Evolutionary conservation across 768 basidiomycete genomes (phyloP).

Genomic region (Lactarius hengduanensis): DNA sequence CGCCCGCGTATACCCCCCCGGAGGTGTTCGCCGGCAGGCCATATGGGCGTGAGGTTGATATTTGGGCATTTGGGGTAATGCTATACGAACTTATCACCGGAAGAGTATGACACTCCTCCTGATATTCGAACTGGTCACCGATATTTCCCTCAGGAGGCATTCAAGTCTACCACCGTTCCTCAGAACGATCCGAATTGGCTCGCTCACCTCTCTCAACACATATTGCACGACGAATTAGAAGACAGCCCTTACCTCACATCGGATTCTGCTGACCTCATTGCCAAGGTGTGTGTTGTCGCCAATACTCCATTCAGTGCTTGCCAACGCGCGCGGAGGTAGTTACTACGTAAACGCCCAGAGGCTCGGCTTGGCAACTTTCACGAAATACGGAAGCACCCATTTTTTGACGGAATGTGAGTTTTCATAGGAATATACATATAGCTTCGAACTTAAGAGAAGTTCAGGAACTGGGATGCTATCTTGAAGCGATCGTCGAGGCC

Average conservation of each 20-base stretch:
- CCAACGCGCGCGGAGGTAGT: background rate
- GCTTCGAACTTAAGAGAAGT: background rate
- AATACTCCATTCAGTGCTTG: background rate
- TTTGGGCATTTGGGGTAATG: conserved; percentile 27
- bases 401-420: conserved; percentile 19
- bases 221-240: conserved; percentile 14
- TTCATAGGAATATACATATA: background rate
- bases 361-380: conserved; percentile 14
- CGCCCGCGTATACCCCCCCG: conserved; percentile 24
- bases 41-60: conserved; percentile 23
- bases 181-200: conserved; percentile 21
- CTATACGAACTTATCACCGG: conserved; percentile 23
- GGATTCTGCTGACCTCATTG: conserved; percentile 12
- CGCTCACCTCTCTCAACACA: conserved; percentile 13
- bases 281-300: background rate
- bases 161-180: conserved; percentile 16
- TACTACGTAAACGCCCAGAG: conserved; percentile 17
- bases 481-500: conserved; percentile 16
- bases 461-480: conserved; percentile 16
- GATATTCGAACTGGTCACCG: background rate
- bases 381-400: conserved; percentile 18
- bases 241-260: conserved; percentile 16
- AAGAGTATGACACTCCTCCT: conserved; percentile 5
- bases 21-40: conserved; percentile 19
- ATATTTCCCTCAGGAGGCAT: conserved; percentile 18